A percentile compares a stretch with the other conserved stretches of the same genome.
Evolutionary conservation across 768 basidiomycete genomes (phyloP).

Genomic region (Leucocoprinus leucothites): DNA sequence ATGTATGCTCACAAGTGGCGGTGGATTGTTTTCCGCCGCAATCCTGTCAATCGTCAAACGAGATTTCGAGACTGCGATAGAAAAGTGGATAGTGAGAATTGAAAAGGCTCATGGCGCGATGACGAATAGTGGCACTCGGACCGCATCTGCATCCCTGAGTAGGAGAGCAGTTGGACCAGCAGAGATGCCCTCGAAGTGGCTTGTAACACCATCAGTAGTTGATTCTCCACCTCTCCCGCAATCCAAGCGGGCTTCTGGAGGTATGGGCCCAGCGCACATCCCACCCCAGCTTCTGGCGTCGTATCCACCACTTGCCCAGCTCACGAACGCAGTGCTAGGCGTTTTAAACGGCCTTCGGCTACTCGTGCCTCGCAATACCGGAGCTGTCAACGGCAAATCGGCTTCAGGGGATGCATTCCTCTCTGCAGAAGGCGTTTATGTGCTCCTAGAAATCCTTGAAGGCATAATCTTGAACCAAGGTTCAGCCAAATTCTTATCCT

Average conservation of each 20-base stretch:
- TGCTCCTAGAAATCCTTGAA: conserved; percentile 52
- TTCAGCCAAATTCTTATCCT: not conserved
- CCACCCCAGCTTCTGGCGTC: conserved; percentile 71
- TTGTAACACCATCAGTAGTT: conserved; percentile 35
- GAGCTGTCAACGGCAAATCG: not conserved
- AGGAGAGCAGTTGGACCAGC: conserved; percentile 10
- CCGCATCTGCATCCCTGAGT: conserved; percentile 14
- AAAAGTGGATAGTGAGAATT: conserved; percentile 33
- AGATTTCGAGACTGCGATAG: conserved; percentile 43
- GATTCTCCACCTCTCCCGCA: conserved; percentile 26
- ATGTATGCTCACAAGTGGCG: conserved; percentile 48
- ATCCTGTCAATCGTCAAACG: conserved; percentile 54
- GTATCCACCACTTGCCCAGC: conserved; percentile 72
- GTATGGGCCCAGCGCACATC: conserved; percentile 43
- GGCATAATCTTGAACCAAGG: conserved; percentile 19
- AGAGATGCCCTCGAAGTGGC: conserved; percentile 45
- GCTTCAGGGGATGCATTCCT: not conserved
- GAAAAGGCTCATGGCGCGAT: conserved; percentile 19
- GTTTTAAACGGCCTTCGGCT: conserved; percentile 80
- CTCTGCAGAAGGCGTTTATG: conserved; percentile 23
- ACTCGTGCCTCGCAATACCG: conserved; percentile 66
- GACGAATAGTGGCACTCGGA: conserved; percentile 11
- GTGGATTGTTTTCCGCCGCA: conserved; percentile 54
- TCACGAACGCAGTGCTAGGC: conserved; percentile 69
- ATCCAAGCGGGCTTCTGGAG: conserved; percentile 17